These are phyloP conservation scores for Bipolaris sorokiniana DNA, from an alignment of 2,329 filamentous ascomycete genomes.

Conservation along the genomic window DNA sequence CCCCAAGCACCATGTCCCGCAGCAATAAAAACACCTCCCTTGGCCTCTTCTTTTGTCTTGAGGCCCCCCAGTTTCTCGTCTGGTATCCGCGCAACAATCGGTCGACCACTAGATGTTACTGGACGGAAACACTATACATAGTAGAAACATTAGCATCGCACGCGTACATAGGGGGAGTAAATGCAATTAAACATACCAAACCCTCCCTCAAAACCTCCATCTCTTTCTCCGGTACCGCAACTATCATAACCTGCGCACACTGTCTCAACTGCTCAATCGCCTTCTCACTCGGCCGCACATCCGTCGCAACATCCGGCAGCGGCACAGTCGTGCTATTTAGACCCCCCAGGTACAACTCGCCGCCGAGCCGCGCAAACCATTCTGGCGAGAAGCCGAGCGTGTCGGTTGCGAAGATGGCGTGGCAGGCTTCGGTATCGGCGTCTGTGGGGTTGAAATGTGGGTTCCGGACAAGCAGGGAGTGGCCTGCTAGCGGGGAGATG, in stretches of 20 bases:
- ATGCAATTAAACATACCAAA: slow-evolving; percentile 51
- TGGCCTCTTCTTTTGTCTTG: slow-evolving; percentile 49
- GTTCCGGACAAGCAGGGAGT: slow-evolving; percentile 71
- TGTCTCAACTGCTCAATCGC: slow-evolving; percentile 59
- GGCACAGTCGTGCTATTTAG: slow-evolving; percentile 67
- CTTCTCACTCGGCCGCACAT: slow-evolving; percentile 55
- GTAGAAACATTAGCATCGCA: not conserved
- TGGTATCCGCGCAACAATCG: slow-evolving; percentile 65
- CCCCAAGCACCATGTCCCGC: slow-evolving; percentile 81
- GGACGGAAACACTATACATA: slow-evolving; percentile 69
- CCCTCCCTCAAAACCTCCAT: slow-evolving; percentile 68
- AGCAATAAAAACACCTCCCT: slow-evolving; percentile 72
- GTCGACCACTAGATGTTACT: slow-evolving; percentile 67
- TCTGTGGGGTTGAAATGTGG: slow-evolving; percentile 58
- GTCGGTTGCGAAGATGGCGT: slow-evolving; percentile 72
- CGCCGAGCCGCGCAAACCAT: slow-evolving; percentile 69
- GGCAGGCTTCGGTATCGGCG: slow-evolving; percentile 59
- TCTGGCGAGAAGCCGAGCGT: slow-evolving; percentile 69
- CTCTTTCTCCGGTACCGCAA: slow-evolving; percentile 54
- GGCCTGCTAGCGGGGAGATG: slow-evolving; percentile 69
- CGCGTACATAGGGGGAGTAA: too few species aligned
- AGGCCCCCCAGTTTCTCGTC: slow-evolving; percentile 63
- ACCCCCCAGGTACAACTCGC: slow-evolving; percentile 75
- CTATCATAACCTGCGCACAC: slow-evolving; percentile 59
- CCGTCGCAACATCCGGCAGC: slow-evolving; percentile 63